phyloP scores from a whole-genome alignment of 2,329 filamentous ascomycete species.

The Lachnellula occidentalis region DNA sequence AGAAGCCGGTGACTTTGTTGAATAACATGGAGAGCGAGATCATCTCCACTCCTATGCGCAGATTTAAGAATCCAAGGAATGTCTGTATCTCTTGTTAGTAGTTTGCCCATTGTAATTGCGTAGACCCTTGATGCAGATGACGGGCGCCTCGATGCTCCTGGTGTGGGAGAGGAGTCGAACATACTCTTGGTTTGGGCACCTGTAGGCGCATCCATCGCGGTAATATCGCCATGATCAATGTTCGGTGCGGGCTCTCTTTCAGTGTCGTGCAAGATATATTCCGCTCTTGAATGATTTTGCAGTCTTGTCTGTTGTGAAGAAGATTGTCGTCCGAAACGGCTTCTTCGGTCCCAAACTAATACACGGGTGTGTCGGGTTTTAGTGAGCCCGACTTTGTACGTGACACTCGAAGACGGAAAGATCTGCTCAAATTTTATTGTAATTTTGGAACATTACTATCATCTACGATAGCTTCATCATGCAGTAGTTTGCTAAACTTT shows the following conservation, averaged over 20 bases:
- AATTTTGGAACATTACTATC: too few species aligned
- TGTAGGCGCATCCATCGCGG: slow-evolving; percentile 27
- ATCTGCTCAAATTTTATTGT: neutral
- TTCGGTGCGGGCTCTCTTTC: neutral
- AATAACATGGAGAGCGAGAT: slow-evolving; percentile 78
- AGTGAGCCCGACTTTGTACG: neutral
- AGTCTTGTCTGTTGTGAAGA: neutral
- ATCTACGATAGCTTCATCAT: too few species aligned
- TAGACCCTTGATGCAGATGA: neutral
- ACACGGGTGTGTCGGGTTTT: neutral
- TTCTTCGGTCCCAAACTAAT: slow-evolving; percentile 1
- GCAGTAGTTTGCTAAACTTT: too few species aligned
- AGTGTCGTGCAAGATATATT: neutral
- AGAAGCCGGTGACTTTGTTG: slow-evolving; percentile 89
- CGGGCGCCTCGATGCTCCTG: neutral
- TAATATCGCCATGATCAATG: slow-evolving; percentile 23
- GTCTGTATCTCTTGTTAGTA: slow-evolving; percentile 46
- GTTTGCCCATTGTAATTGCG: neutral
- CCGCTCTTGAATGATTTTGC: neutral
- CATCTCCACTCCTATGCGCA: slow-evolving; percentile 80
- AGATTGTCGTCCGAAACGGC: neutral
- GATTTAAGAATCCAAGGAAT: slow-evolving; percentile 79
- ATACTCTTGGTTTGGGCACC: slow-evolving; percentile 29
- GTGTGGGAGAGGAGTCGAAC: slow-evolving; percentile 4
- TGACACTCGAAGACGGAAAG: neutral